Evolutionary conservation across 768 basidiomycete genomes (phyloP), one percentile per base, ranked within the genome.

Genomic region (Podaxis mareebaensis): DNA sequence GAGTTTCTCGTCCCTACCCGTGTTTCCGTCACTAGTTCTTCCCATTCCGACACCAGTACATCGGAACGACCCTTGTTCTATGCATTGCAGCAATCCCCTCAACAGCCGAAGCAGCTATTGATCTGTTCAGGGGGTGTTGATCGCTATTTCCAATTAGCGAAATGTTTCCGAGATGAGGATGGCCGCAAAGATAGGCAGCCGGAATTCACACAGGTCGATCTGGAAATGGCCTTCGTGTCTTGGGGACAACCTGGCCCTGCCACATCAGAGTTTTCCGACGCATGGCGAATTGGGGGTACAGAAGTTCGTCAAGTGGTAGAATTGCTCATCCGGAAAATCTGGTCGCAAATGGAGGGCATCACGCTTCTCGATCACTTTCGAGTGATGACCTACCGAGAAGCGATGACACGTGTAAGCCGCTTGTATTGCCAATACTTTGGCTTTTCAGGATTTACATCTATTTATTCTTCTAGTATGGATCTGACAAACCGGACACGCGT

Each of bases 81-180:
- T 73, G 93, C 96, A 0, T 83, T 97, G 54, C 88, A 93, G 11
- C 96, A 97, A 76, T 97, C 95, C 0, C 96, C 96, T 2, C 96
- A 98, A 73, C 95, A 96, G 75, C 94, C 95, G 3, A 98, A 97
- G 74, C 96, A 97, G 72, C 81, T 97, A 4, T 82, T 98, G 61
- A 91, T 97, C 24, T 89, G 90, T 65, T 96, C 95, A 8, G 96
- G 95, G 17, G 88, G 83, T 3, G 82, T 96, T n/a, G 91, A 94
- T 71, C 87, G 83, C 67, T 98, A 98, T 76, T 98, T 87, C 76
- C 96, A 98, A 74, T 81, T 98, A 58, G 96, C 96, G 13, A 87
- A 87, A 67, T 98, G 96, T 76, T 98, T 98, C 81, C 86, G 96
- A 51, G 96, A 98, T 74, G 96, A 98, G 75, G 94, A 93, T 70